These are phyloP conservation scores for Colletotrichum camelliae DNA, from an alignment of 2,329 filamentous ascomycete species.

Conservation along the genomic window DNA sequence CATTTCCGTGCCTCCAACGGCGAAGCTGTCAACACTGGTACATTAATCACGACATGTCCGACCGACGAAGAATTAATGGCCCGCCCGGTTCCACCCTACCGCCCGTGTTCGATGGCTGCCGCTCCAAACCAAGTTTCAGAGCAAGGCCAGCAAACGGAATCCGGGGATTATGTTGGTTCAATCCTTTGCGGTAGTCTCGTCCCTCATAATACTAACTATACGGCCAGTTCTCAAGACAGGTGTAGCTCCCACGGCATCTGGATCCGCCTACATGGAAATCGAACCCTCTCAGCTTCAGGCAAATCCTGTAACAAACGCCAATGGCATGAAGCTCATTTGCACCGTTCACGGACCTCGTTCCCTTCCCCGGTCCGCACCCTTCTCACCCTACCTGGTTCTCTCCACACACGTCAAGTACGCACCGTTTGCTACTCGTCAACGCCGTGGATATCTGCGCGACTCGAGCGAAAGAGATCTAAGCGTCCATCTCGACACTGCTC, in stretches of 20 bases:
- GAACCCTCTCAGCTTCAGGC: constrained; percentile 48
- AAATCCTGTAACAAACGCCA: constrained; percentile 48
- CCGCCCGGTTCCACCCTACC: constrained; percentile 78
- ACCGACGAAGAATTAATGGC: constrained; percentile 89
- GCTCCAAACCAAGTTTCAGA: constrained; percentile 46
- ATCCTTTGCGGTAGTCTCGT: not conserved
- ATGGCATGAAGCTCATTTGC: constrained; percentile 88
- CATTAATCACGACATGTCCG: constrained; percentile 62
- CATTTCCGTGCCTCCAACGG: not conserved
- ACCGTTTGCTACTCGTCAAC: constrained; percentile 84
- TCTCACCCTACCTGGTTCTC: constrained; percentile 90
- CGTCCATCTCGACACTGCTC: constrained; percentile 87
- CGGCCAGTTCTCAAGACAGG: constrained; percentile 85
- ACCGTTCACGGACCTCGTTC: constrained; percentile 93
- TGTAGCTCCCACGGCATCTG: constrained; percentile 89
- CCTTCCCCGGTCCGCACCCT: constrained; percentile 86
- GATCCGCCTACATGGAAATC: constrained; percentile 85
- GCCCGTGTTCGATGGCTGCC: constrained; percentile 68
- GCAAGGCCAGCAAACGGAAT: constrained; percentile 71
- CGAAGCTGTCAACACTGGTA: not conserved
- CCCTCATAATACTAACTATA: constrained; percentile 4
- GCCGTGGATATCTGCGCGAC: constrained; percentile 87
- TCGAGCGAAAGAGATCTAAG: constrained; percentile 86
- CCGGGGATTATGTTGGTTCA: constrained; percentile 80
- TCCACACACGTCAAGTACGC: constrained; percentile 96